Evolutionary conservation across 352 stramenopile species (phyloP).

Genomic region (Pythium pyrilobum): DNA sequence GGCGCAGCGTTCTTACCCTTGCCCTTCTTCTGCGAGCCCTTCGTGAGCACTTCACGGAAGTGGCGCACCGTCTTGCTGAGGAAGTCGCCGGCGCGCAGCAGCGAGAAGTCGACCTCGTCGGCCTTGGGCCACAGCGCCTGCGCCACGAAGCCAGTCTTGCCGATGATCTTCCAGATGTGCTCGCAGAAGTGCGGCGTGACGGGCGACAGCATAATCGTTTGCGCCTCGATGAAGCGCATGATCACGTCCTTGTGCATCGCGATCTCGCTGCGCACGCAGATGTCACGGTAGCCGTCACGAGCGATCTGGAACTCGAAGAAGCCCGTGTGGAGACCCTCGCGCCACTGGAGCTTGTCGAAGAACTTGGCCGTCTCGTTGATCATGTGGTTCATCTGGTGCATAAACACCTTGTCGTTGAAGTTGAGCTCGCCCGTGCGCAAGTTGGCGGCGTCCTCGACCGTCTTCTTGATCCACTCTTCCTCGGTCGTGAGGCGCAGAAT

Average conservation of each 20-base stretch:
- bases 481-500: constrained; percentile 97
- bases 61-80: constrained; percentile 88
- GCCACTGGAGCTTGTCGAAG: constrained; percentile 91
- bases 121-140: constrained; percentile 83
- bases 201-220: constrained; percentile 93
- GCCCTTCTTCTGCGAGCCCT: constrained; percentile 68
- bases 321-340: constrained; percentile 96
- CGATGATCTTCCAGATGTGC: constrained; percentile 91
- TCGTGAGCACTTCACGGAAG: constrained; percentile 86
- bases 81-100: constrained; percentile 92
- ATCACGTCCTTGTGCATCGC: constrained; percentile 93
- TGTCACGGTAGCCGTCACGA: constrained; percentile 97
- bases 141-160: constrained; percentile 90
- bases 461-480: constrained; percentile 96
- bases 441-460: constrained; percentile 80
- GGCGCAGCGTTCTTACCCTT: constrained; percentile 89
- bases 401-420: constrained; percentile 94
- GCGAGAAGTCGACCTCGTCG: constrained; percentile 88
- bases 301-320: constrained; percentile 99
- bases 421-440: constrained; percentile 74
- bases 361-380: constrained; percentile 87
- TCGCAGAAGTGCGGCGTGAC: constrained; percentile 95
- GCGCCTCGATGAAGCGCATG: constrained; percentile 90
- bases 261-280: constrained; percentile 79
- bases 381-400: constrained; percentile 97